Evolutionary conservation across 345 rosid genomes (phyloP), one percentile per base, ranked within the genome.

Genomic region (Rhodamnia argentea): DNA sequence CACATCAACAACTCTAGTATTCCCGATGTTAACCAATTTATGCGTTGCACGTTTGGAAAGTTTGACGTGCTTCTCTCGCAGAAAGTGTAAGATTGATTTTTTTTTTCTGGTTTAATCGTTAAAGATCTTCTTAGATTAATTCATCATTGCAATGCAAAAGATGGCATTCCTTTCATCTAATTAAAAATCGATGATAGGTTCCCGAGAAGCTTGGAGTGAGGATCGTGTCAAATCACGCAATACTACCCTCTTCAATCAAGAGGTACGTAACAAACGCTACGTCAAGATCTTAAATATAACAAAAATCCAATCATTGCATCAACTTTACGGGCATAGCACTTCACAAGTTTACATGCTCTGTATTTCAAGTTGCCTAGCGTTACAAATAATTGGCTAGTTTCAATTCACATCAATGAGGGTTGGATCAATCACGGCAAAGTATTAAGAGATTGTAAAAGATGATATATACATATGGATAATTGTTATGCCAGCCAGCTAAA

Each of bases 21-120:
- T 60, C 74, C 20, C 40, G 20, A 60, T 60, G 74, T 27, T 60
- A 27, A 60, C 74, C 74, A 0, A 27, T 13, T 13, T 62, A 27
- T 0, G 2, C 0, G 2, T n/a, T 5, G 0, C 0, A 5, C 0
- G 0, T 13, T 11, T 59, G 64, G 16, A 12, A 59, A 60, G 20
- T 60, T 60, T 60, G 40, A 13, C 20, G 1, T 60, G 74, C 74
- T n/a, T 60, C 74, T 60, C 5, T 27, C 0, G 1, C 20, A 13
- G 1, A 7, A 27, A 60, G 74, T 6, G 74, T 60, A 60, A 60
- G 74, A 60, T 27, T 27, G 2, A n/a, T n/a, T n/a, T 13, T 60
- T n/a, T n/a, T n/a, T 60, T 14, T 0, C 2, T 14, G 2, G 1
- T 60, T n/a, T 60, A 16, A 60, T 60, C 14, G 6, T 60, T 13